Conservation (phyloP, 768 basidiomycete genomes). For the Lactarius quietus region DNA sequence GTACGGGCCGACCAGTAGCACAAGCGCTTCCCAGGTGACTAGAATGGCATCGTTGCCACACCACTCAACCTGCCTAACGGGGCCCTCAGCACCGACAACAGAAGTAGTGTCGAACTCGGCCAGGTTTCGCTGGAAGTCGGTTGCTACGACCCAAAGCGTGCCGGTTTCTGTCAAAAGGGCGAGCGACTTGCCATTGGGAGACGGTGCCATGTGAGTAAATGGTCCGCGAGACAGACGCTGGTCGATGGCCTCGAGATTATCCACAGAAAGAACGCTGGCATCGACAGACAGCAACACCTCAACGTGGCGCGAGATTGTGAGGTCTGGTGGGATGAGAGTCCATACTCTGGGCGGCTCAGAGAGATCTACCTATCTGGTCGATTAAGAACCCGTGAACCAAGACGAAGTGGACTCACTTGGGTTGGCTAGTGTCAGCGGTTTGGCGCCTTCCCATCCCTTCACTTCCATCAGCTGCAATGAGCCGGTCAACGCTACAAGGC, state of each 20-base stretch:
- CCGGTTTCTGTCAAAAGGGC: slow-evolving; percentile 74
- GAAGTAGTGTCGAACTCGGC: slow-evolving; percentile 78
- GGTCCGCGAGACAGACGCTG: slow-evolving; percentile 87
- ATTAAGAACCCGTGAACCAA: slow-evolving; percentile 6
- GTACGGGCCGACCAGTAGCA: slow-evolving; percentile 86
- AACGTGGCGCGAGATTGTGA: slow-evolving; percentile 83
- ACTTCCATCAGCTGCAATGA: slow-evolving; percentile 77
- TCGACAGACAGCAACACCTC: slow-evolving; percentile 85
- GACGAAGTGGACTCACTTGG: slow-evolving; percentile 52
- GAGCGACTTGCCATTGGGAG: slow-evolving; percentile 91
- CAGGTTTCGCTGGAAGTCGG: slow-evolving; percentile 84
- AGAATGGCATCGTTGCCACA: slow-evolving; percentile 95
- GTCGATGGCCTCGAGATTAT: slow-evolving; percentile 85
- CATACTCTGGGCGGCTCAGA: slow-evolving; percentile 77
- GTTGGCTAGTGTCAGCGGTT: slow-evolving; percentile 68
- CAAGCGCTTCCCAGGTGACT: slow-evolving; percentile 74
- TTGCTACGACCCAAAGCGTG: slow-evolving; percentile 89
- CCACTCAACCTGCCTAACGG: slow-evolving; percentile 80
- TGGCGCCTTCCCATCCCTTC: slow-evolving; percentile 81
- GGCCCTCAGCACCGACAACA: slow-evolving; percentile 51
- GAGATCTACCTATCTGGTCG: slow-evolving; percentile 46
- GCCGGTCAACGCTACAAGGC: slow-evolving; percentile 81
- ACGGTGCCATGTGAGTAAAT: slow-evolving; percentile 81
- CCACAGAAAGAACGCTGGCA: slow-evolving; percentile 75
- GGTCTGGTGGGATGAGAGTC: slow-evolving; percentile 87